Evolutionary conservation across 306 rosid genomes (phyloP), one percentile per base, ranked within the genome.

Genomic region (Cyclanthera cordifolia): DNA sequence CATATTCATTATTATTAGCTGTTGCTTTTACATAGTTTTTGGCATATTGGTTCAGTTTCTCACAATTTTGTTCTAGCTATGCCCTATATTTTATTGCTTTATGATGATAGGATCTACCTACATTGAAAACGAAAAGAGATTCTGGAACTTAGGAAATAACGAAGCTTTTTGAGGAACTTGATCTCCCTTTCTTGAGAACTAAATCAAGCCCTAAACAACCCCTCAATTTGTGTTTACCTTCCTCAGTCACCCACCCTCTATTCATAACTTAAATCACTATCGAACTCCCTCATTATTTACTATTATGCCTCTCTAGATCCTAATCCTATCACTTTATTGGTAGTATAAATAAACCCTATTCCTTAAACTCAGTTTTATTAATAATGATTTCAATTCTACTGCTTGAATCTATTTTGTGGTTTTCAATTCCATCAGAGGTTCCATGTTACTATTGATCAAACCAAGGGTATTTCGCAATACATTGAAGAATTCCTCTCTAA

Each of bases 401-500:
- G 27, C 23, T 23, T 63, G 28, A 23, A 51, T 60, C n/a, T 69
- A 47, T 56, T 48, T n/a, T 80, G 49, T 78, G 66, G 37, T 23
- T 83, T 81, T 60, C 53, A 46, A 71, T 56, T 51, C 4, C 23
- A 30, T 72, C 68, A 94, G 97, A 86, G 87, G 79, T 88, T 90
- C 75, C 76, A 83, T 30, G 63, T 61, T 15, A 85, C 85, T 34
- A 51, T 84, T 64, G 84, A 83, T 16, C 94, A 88, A 85, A 86
- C 83, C 58, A 78, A 81, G 70, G 85, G 77, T 34, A 86, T 88
- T 73, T 86, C 95, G 37, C 87, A 90, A 43, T 81, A 79, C 72
- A 75, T 88, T 64, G 84, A 88, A 82, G 97, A 83, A 79, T 82
- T 82, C 74, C 80, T 90, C 59, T 78, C 71, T 34, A 85, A 85